Evolutionary conservation across 768 basidiomycete genomes (phyloP).

Genomic region (Pulveroboletus sp.): DNA sequence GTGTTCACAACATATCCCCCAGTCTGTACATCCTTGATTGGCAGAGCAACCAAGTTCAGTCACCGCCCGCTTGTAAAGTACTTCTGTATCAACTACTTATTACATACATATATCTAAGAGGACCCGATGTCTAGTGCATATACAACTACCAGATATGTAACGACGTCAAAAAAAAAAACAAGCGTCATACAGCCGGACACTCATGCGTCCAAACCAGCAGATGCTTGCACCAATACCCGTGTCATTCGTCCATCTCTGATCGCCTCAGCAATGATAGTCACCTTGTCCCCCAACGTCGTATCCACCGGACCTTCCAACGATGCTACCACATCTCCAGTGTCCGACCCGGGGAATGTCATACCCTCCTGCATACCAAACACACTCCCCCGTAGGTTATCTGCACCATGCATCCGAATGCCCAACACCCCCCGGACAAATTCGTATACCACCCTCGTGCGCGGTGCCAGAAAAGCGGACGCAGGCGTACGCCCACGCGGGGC

Average conservation of each 20-base stretch:
- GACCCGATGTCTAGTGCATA: neutral
- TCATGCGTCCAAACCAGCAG: constrained; percentile 27
- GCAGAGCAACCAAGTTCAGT: too few relatives aligned
- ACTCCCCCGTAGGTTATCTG: constrained; percentile 61
- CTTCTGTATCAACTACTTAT: too few relatives aligned
- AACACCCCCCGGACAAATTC: constrained; percentile 68
- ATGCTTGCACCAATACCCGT: constrained; percentile 50
- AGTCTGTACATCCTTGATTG: too few relatives aligned
- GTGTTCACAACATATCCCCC: too few relatives aligned
- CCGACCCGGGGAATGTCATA: constrained; percentile 32
- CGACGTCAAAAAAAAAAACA: too few relatives aligned
- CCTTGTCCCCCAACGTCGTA: constrained; percentile 62
- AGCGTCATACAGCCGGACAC: too few relatives aligned
- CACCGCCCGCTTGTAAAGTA: too few relatives aligned
- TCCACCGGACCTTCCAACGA: constrained; percentile 28
- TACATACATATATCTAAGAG: neutral
- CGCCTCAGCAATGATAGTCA: constrained; percentile 75
- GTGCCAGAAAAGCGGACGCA: constrained; percentile 53
- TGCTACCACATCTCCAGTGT: constrained; percentile 40
- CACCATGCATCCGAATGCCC: constrained; percentile 78
- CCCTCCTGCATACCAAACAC: constrained; percentile 46
- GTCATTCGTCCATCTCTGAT: constrained; percentile 70
- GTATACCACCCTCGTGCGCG: constrained; percentile 61
- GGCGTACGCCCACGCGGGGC: constrained; percentile 55
- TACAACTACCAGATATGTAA: neutral